Conservation (phyloP, 192 early-diverging fungal species). For the Funneliformis geosporum region DNA sequence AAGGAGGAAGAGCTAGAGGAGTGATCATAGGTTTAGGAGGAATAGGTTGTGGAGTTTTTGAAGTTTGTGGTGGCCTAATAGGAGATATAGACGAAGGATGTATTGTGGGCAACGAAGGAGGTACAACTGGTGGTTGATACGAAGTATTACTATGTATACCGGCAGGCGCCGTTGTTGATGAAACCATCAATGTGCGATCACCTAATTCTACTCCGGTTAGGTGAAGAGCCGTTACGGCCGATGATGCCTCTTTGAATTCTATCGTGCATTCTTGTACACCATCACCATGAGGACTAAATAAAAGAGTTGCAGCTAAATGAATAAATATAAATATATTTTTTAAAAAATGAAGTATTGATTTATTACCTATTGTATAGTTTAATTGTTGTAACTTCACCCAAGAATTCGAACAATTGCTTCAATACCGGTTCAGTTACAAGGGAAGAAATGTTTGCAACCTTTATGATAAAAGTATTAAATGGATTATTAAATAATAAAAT, state of each 20-base stretch:
- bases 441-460: slow-evolving; percentile 68
- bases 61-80: slow-evolving; percentile 22
- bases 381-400: slow-evolving; percentile 55
- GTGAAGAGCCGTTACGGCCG: slow-evolving; percentile 57
- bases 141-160: slow-evolving; percentile 27
- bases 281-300: slow-evolving; percentile 38
- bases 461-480: slow-evolving; percentile 9
- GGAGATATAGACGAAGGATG: slow-evolving; percentile 17
- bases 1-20: slow-evolving; percentile 46
- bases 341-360: background rate
- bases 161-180: slow-evolving; percentile 29
- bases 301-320: background rate
- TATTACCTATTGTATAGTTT: slow-evolving; percentile 45
- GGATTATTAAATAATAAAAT: background rate
- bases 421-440: slow-evolving; percentile 60
- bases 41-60: slow-evolving; percentile 30
- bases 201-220: slow-evolving; percentile 68
- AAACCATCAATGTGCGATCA: slow-evolving; percentile 64
- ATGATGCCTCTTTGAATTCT: slow-evolving; percentile 53
- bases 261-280: slow-evolving; percentile 58
- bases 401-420: slow-evolving; percentile 55
- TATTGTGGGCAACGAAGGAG: background rate
- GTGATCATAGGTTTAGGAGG: slow-evolving; percentile 38
- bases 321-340: background rate
- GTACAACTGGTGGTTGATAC: slow-evolving; percentile 17